Base-by-base conservation (phyloP, 805 yeast species). In the Tetrapisispora taiwanensis region DNA sequence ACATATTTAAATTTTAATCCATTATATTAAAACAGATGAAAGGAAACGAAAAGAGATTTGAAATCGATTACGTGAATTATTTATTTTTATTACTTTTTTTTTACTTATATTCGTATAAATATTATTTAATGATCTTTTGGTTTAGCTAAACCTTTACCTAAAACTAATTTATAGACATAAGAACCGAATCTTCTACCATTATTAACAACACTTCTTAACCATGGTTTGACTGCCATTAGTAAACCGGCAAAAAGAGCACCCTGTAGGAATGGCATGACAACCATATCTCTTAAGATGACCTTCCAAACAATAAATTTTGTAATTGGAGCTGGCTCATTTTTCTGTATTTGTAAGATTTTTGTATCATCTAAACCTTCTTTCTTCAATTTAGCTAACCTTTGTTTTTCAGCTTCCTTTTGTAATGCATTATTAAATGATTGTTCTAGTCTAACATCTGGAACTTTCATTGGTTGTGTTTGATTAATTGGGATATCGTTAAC, bases 391-490 rank as follows among this genome's bases (percentile, higher is more conserved):
- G 20, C 44, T 34, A 39, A 47, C 19, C 48, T 48, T 33, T 53
- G 50, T 35, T 43, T 54, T 39, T 43, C 52, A 14, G 59, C 56
- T 44, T 59, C 65, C 32, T 50, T 51, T 8, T 49, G 43, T 13
- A 69, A 48, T 0, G 74, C 66, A 30, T 68, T 63, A 49, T 68
- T 58, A 56, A 82, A 82, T 2, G 83, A 66, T 45, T 78, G 73
- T 53, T 80, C 85, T 52, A 80, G 81, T 37, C 90, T 67, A 20
- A 82, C 62, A 52, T 83, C 90, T 0, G 89, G 89, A 3, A 73
- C 65, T 1, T 59, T 51, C n/a, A 49, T 14, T 14, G 39, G 30
- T 26, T 22, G 15, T 17, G 3, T 2, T 10, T 5, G n/a, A n/a
- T 10, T 4, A 12, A 9, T 20, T 19, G 37, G 13, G 4, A 13